Evolutionary conservation across 805 yeast genomes (phyloP), one percentile per base, ranked within the genome.

Genomic region (Candida palmyrensis): DNA sequence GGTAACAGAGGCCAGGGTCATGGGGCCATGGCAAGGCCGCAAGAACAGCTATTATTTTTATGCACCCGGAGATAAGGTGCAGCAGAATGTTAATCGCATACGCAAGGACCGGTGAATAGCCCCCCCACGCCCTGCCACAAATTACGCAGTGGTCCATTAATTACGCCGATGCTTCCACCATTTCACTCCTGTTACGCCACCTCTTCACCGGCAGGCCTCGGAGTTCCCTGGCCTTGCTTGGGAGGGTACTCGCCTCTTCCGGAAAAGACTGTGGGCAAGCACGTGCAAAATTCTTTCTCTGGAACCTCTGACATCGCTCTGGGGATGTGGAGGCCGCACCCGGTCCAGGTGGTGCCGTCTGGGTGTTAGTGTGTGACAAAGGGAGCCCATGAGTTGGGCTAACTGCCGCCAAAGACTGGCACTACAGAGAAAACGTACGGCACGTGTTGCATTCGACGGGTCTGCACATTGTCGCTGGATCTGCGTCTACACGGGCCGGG

Each of bases 301-400:
- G 68, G 59, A 12, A 47, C 42, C 5, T 40, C 38, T n/a, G 44
- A 38, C 71, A 69, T 64, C 9, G 70, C 71, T 2, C 41, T 15
- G 8, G 71, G 61, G 25, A 68, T 53, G 40, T 69, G 75, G 22
- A 45, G 29, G 3, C 74, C 75, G 49, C 75, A 69, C 11, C 75
- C 75, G 18, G 45, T 44, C 73, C 73, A 69, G 13, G 72, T 39
- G 2, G 47, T 34, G 11, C 48, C 44, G 6, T 41, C 48, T 31
- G 21, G 34, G 25, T 9, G n/a, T 17, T n/a, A n/a, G n/a, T n/a
- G n/a, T n/a, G n/a, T n/a, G n/a, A n/a, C n/a, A n/a, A n/a, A n/a
- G n/a, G n/a, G n/a, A n/a, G n/a, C n/a, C n/a, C n/a, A n/a, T n/a
- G n/a, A n/a, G n/a, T n/a, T n/a, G n/a, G n/a, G n/a, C n/a, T n/a